Evolutionary conservation across 2,329 filamentous ascomycete genomes (phyloP), one percentile per base, ranked within the genome.

Genomic region (Incumbomyces delicatus): DNA sequence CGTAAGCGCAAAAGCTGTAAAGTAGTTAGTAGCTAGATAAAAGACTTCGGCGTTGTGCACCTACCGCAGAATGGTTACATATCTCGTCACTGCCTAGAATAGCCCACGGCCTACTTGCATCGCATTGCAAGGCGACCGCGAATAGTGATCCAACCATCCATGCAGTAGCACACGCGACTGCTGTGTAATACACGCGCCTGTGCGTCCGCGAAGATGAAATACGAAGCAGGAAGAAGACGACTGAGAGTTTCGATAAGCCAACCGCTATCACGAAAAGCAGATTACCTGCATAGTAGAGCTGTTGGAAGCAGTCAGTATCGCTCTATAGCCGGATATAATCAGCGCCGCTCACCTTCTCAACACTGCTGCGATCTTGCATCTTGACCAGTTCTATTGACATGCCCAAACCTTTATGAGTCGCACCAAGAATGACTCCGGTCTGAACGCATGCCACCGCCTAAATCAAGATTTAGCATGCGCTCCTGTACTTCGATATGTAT

Each of bases 391-490:
- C 46, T 6, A 61, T 60, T 8, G 62, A 58, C 17, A 57, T 63
- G 3, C 64, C 64, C 17, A 66, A 59, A 5, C 64, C 64, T 18
- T 56, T 53, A 2, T 60, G 60, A 13, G 57, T 60, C 1, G 58
- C 58, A 20, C 50, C 54, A 22, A 66, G 64, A 0, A 66, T 20
- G 5, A 65, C 39, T 4, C 53, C 53, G 6, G 60, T 61, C 47
- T 66, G 63, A 11, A 62, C 49, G 12, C 59, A 42, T 22, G 61
- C 61, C 4, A 62, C 36, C n/a, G 50, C 35, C 63, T 66, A 44
- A 4, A 4, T 8, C 22, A 27, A 27, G 22, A 27, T 27, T 27
- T 8, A 27, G 22, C 8, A 5, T 27, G 8, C 4, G 4, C 22
- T 4, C 22, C 4, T 8, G 5, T 27, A 8, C 22, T 27, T 27